Percentiles rank a stretch among this genome's conserved stretches.
Evolutionary conservation across 805 yeast species (phyloP).

Genomic region (Maudiozyma serrabonitensis): DNA sequence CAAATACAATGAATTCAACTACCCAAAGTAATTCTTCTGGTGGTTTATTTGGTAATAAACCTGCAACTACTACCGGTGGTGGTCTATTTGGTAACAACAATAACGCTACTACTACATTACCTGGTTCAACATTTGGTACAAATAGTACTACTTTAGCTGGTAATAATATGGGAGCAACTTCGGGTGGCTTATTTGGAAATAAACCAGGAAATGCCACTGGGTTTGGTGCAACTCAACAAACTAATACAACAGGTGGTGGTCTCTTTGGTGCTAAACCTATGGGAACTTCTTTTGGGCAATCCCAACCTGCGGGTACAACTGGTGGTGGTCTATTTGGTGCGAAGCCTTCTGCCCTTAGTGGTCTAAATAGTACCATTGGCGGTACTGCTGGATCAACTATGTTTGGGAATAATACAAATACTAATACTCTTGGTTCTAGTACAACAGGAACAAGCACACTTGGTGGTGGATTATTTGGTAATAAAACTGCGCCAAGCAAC

Average conservation of each 20-base stretch:
- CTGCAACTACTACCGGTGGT: conserved; percentile 23
- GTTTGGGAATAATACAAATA: conserved; percentile 10
- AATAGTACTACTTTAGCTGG: neutral
- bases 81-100: conserved; percentile 13
- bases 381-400: conserved; percentile 26
- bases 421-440: conserved; percentile 12
- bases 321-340: conserved; percentile 3
- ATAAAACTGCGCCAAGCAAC: conserved; percentile 11
- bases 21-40: conserved; percentile 3
- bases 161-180: neutral
- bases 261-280: conserved; percentile 29
- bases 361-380: conserved; percentile 14
- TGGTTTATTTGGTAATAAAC: conserved; percentile 30
- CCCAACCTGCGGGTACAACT: neutral
- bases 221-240: neutral
- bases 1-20: neutral
- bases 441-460: conserved; percentile 2
- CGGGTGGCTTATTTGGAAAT: conserved; percentile 31
- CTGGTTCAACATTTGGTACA: neutral
- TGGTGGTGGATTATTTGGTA: conserved; percentile 29
- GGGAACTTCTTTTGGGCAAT: neutral
- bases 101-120: neutral
- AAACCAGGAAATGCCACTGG: conserved; percentile 5
- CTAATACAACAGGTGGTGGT: conserved; percentile 9
- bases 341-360: neutral